Evolutionary conservation across 257 asterid species (phyloP), one percentile per base, ranked within the genome.

Genomic region (Echites panduratus): DNA sequence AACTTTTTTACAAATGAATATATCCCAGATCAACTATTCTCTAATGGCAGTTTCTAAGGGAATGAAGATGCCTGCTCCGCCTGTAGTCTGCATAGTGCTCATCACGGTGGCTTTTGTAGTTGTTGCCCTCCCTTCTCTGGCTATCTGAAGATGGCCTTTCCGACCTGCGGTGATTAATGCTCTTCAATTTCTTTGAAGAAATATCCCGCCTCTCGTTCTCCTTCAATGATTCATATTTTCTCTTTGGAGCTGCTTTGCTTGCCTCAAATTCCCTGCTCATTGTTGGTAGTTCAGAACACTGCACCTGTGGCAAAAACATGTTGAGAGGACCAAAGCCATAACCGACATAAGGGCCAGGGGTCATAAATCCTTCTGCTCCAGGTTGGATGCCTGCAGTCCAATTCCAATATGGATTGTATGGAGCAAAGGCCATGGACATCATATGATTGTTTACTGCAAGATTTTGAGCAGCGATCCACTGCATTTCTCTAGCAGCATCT

Each of bases 401-500:
- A 89, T 79, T 83, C n/a, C n/a, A 92, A 69, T 96, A 87, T 89
- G 44, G 96, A 88, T 78, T 87, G 79, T 83, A 87, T 27, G 74
- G 78, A 68, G 93, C 45, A 81, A 93, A 93, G 41, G 89, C 96
- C 84, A 87, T 75, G 54, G 82, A 80, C 94, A 87, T 89, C 96
- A 87, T 88, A 75, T 87, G 88, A 80, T 84, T 87, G 77, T 89
- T 90, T 14, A 87, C 87, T 70, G 78, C 84, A 73, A 83, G 75
- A 66, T 86, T 90, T 63, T 87, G 98, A 58, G 76, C 77, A 66
- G 79, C 65, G 73, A 87, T 82, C 94, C 96, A 87, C 73, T 85
- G 93, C 92, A 85, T 82, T 72, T 89, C 92, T 50, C 89, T 92
- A 10, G 97, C 88, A 89, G 87, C 89, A 75, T 85, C 82, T 73